Percentiles rank a stretch among this genome's conserved stretches.
phyloP scores from a whole-genome alignment of 192 early-diverging fungal genomes.

The Entomortierella lignicola region DNA sequence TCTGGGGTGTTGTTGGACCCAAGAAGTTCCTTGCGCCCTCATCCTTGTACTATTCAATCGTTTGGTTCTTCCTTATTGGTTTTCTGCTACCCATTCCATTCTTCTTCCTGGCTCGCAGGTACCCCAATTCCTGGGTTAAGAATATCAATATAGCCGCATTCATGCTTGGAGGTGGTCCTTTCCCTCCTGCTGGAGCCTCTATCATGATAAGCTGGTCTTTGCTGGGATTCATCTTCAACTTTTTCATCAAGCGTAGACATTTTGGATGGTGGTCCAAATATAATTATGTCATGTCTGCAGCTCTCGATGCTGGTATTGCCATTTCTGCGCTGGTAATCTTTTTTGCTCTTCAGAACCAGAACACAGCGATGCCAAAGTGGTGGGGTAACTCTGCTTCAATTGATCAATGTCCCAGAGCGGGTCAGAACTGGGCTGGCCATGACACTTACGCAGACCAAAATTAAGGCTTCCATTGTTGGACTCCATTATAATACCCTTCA shows the following conservation, averaged over 20 bases:
- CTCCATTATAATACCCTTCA: background rate
- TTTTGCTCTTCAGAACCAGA: constrained; percentile 61
- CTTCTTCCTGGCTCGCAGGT: constrained; percentile 69
- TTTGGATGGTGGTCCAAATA: constrained; percentile 73
- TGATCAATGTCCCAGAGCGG: constrained; percentile 63
- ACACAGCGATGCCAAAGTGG: constrained; percentile 62
- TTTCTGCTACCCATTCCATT: constrained; percentile 77
- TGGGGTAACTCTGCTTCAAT: constrained; percentile 62
- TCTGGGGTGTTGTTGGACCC: constrained; percentile 85
- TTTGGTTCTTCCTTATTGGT: constrained; percentile 72
- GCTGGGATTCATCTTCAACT: constrained; percentile 79
- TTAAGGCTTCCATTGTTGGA: too few relatives aligned
- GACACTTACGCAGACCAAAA: constrained; percentile 56
- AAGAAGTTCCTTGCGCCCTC: constrained; percentile 70
- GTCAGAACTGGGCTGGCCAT: constrained; percentile 58
- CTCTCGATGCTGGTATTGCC: constrained; percentile 60
- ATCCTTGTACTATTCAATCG: constrained; percentile 56
- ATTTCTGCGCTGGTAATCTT: constrained; percentile 59
- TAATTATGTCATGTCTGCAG: constrained; percentile 67
- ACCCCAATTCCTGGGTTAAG: constrained; percentile 76
- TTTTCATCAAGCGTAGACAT: constrained; percentile 71
- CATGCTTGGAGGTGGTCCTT: constrained; percentile 68
- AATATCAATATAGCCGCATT: constrained; percentile 78
- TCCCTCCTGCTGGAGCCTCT: constrained; percentile 70
- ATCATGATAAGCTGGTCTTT: constrained; percentile 59